Percentiles rank a stretch among this genome's conserved stretches.
phyloP scores from a whole-genome alignment of 129 eudicot genomes.

The Deinandra increscens region DNA sequence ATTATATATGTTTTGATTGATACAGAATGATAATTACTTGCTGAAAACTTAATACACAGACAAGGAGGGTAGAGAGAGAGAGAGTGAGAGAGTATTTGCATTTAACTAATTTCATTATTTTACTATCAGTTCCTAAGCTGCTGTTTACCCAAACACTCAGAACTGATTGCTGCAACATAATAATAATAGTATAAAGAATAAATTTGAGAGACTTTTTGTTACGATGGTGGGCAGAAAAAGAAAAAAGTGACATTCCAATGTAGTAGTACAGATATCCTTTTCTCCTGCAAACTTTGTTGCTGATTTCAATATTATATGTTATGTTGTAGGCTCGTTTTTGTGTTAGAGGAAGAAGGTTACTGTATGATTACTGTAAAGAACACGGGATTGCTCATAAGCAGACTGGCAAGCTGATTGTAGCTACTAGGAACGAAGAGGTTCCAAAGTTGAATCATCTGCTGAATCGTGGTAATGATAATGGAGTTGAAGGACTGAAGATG shows the following conservation, averaged over 20 bases:
- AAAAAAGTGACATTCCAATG: background rate
- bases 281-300: background rate
- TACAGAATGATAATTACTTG: background rate
- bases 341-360: slow-evolving; percentile 69
- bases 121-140: background rate
- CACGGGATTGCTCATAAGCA: slow-evolving; percentile 73
- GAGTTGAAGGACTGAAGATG: slow-evolving; percentile 71
- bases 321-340: slow-evolving; percentile 70
- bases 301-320: background rate
- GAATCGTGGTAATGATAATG: slow-evolving; percentile 64
- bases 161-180: too few species aligned
- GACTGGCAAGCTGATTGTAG: slow-evolving; percentile 86
- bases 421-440: slow-evolving; percentile 65
- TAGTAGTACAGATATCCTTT: background rate
- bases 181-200: too few species aligned
- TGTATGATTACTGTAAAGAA: slow-evolving; percentile 68
- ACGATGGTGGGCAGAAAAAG: background rate
- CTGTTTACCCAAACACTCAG: background rate
- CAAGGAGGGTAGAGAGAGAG: too few species aligned
- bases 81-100: background rate
- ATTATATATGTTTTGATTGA: background rate
- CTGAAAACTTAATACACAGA: too few species aligned
- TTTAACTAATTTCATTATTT: background rate
- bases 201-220: background rate
- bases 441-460: slow-evolving; percentile 59